Evolutionary conservation across 1,284 basidiomycete genomes (phyloP).

Genomic region (Pterulicium gracile): DNA sequence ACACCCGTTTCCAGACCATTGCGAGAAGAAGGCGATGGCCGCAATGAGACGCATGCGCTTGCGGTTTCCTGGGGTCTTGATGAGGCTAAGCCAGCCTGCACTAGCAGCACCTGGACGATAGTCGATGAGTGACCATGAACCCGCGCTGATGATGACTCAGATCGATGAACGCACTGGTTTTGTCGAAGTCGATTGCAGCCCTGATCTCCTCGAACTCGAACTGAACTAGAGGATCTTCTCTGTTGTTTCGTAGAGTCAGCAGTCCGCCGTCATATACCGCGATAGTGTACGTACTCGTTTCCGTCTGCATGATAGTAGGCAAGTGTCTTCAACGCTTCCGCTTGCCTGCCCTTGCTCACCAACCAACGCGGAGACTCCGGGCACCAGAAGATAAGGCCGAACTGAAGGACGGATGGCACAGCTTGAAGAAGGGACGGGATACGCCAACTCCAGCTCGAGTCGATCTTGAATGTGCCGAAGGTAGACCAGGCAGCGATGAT

Average conservation of each 20-base stretch:
- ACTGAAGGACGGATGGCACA: constrained; percentile 21
- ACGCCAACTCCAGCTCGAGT: constrained; percentile 19
- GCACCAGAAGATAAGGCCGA: constrained; percentile 16
- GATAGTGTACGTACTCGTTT: constrained; percentile 7
- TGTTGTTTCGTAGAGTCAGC: constrained; percentile 3
- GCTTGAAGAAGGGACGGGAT: constrained; percentile 29
- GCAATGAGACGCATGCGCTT: constrained; percentile 60
- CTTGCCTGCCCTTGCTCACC: constrained; percentile 14
- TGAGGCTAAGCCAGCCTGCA: constrained; percentile 50
- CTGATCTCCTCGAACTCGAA: constrained; percentile 74
- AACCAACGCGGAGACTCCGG: constrained; percentile 30
- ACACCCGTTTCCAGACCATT: constrained; percentile 61
- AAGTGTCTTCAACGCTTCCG: constrained; percentile 13
- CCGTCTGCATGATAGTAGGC: constrained; percentile 17
- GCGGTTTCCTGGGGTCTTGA: constrained; percentile 51
- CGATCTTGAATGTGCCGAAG: constrained; percentile 22
- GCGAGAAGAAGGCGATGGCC: constrained; percentile 61
- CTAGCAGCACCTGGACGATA: constrained; percentile 31
- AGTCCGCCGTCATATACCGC: background rate
- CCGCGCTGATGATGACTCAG: constrained; percentile 1
- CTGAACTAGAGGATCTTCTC: constrained; percentile 39
- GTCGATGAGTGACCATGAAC: background rate
- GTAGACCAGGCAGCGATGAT: constrained; percentile 5
- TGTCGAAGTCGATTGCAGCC: constrained; percentile 57
- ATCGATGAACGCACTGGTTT: constrained; percentile 14